Evolutionary conservation across 805 yeast species (phyloP).

Genomic region (Yarrowia keelungensis): DNA sequence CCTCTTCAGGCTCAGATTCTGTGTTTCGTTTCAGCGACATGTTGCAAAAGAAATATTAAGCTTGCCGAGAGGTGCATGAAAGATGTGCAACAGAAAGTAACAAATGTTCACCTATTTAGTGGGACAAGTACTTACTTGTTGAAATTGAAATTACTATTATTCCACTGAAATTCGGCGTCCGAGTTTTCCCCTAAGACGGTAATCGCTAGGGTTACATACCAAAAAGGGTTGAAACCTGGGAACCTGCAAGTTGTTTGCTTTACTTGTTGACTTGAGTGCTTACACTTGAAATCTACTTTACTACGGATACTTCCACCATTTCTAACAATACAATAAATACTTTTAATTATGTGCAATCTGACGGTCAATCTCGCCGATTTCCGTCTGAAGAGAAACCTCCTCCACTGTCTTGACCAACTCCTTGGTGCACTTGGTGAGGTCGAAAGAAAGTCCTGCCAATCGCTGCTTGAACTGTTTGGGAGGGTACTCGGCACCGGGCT

Average conservation of each 20-base stretch:
- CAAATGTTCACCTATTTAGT: no score
- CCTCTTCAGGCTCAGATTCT: neutral
- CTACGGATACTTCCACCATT: neutral
- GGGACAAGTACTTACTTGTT: no score
- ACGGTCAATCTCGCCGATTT: constrained; percentile 80
- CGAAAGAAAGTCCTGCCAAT: constrained; percentile 94
- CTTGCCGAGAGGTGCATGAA: no score
- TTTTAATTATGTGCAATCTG: constrained; percentile 44
- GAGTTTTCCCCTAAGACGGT: no score
- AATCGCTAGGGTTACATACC: no score
- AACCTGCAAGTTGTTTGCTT: no score
- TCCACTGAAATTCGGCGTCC: no score
- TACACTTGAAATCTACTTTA: neutral
- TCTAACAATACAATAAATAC: constrained; percentile 25
- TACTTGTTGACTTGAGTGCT: no score
- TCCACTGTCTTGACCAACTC: constrained; percentile 96
- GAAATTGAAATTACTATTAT: no score
- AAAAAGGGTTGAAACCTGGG: no score
- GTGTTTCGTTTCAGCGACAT: constrained; percentile 17
- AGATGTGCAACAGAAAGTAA: no score
- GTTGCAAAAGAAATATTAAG: constrained; percentile 3
- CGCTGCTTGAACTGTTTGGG: constrained; percentile 91
- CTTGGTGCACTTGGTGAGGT: constrained; percentile 94
- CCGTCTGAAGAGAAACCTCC: constrained; percentile 88
- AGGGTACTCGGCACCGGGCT: constrained; percentile 59